Conservation (phyloP, 805 yeast species). For the Hanseniaspora taiwanica region DNA sequence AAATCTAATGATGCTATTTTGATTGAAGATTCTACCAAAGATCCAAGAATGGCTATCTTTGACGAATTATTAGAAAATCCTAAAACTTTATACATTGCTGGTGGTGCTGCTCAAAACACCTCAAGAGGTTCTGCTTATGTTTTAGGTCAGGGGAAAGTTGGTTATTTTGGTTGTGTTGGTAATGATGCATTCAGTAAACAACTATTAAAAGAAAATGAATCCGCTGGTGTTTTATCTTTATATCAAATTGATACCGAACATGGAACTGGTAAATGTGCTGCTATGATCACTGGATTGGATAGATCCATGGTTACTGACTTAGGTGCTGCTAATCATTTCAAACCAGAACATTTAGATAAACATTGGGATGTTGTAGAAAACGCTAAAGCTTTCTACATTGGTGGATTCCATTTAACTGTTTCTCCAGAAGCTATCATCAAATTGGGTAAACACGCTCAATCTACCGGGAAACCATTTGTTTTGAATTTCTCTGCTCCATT, state of each 20-base stretch:
- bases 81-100: conserved; percentile 69
- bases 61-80: conserved; percentile 56
- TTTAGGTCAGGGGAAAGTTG: conserved; percentile 68
- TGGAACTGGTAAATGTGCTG: conserved; percentile 98
- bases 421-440: conserved; percentile 87
- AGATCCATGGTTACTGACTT: conserved; percentile 92
- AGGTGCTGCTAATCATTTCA: conserved; percentile 97
- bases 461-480: conserved; percentile 58
- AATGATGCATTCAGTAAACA: conserved; percentile 76
- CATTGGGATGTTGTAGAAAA: conserved; percentile 78
- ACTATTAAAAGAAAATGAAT: conserved; percentile 67
- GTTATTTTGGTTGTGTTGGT: conserved; percentile 94
- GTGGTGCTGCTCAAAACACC: conserved; percentile 99
- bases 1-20: conserved; percentile 92
- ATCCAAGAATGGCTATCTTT: conserved; percentile 73
- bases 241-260: conserved; percentile 67
- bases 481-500: conserved; percentile 94
- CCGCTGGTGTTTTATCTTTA: conserved; percentile 78
- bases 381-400: conserved; percentile 79
- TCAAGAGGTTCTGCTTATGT: conserved; percentile 97
- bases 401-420: conserved; percentile 98
- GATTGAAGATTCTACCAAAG: conserved; percentile 40
- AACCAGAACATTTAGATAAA: conserved; percentile 70
- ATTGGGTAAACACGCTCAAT: conserved; percentile 88
- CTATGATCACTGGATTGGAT: conserved; percentile 73